phyloP scores from a whole-genome alignment of 371 early-diverging fungal species.

The Mortierella sp. region DNA sequence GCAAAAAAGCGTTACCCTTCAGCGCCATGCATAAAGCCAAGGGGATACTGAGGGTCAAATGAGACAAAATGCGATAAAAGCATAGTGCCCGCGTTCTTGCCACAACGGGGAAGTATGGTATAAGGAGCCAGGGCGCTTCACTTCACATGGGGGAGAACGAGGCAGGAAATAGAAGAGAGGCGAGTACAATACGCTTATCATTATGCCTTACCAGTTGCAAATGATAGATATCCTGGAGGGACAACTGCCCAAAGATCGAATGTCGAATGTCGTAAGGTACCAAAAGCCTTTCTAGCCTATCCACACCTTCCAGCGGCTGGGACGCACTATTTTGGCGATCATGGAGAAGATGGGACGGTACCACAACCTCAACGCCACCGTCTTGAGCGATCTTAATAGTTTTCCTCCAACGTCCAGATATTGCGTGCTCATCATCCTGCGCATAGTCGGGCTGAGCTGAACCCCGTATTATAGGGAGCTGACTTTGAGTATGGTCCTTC shows the following conservation, averaged over 20 bases:
- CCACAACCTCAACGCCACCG: background rate
- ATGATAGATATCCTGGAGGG: slow-evolving; percentile 39
- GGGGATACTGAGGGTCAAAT: too few relatives aligned
- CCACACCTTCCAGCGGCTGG: background rate
- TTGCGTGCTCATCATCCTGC: too few relatives aligned
- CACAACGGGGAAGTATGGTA: too few relatives aligned
- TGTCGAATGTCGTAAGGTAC: slow-evolving; percentile 51
- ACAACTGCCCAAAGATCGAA: slow-evolving; percentile 46
- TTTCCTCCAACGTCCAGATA: too few relatives aligned
- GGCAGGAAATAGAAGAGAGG: background rate
- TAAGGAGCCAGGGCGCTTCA: too few relatives aligned
- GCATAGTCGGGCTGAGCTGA: too few relatives aligned
- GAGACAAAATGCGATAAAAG: too few relatives aligned
- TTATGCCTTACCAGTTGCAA: slow-evolving; percentile 48
- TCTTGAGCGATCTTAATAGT: background rate
- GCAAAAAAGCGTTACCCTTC: too few relatives aligned
- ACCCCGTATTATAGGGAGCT: background rate
- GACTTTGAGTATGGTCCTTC: background rate
- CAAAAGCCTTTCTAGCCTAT: slow-evolving; percentile 29
- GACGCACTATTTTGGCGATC: background rate
- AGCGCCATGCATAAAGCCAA: too few relatives aligned
- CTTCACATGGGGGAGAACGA: background rate
- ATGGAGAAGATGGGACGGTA: background rate
- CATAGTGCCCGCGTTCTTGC: too few relatives aligned
- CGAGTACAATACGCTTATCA: too few relatives aligned